Evolutionary conservation across 768 basidiomycete species (phyloP).

Genomic region (Crepidotus variabilis): DNA sequence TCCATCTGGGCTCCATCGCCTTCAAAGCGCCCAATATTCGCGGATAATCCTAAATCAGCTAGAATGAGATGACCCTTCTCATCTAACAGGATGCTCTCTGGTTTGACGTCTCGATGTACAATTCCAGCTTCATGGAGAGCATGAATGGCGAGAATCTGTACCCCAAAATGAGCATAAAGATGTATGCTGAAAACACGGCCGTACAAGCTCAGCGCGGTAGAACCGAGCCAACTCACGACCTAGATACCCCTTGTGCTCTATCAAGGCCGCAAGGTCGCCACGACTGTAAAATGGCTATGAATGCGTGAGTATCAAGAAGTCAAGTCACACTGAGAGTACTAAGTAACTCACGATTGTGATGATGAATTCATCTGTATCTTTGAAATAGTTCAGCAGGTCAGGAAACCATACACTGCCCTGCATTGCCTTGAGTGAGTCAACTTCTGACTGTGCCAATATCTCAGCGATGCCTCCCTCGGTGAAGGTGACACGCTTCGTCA

Average conservation of each 20-base stretch:
- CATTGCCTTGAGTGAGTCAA: conserved; percentile 20
- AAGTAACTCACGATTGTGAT: conserved; percentile 19
- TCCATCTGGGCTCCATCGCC: conserved; percentile 21
- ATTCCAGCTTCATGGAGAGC: conserved; percentile 29
- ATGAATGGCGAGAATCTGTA: conserved; percentile 28
- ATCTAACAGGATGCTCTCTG: conserved; percentile 31
- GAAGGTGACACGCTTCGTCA: conserved; percentile 24
- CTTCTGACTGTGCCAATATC: conserved; percentile 20
- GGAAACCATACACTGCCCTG: conserved; percentile 21
- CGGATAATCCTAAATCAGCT: conserved; percentile 31
- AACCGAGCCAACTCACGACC: conserved; percentile 21
- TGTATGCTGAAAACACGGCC: neutral
- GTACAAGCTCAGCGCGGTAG: conserved; percentile 26
- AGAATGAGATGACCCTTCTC: conserved; percentile 28
- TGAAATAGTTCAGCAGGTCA: conserved; percentile 19
- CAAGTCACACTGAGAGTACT: neutral
- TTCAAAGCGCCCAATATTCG: conserved; percentile 23
- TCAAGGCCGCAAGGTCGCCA: conserved; percentile 19
- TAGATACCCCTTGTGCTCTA: conserved; percentile 20
- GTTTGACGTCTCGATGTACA: conserved; percentile 33
- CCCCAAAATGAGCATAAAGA: neutral
- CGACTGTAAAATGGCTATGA: conserved; percentile 21
- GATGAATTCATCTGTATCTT: conserved; percentile 19
- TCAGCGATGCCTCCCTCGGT: conserved; percentile 21
- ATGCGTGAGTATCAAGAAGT: neutral